Base-by-base conservation (phyloP, 2,329 filamentous ascomycete genomes). In the Beauveria sp. region DNA sequence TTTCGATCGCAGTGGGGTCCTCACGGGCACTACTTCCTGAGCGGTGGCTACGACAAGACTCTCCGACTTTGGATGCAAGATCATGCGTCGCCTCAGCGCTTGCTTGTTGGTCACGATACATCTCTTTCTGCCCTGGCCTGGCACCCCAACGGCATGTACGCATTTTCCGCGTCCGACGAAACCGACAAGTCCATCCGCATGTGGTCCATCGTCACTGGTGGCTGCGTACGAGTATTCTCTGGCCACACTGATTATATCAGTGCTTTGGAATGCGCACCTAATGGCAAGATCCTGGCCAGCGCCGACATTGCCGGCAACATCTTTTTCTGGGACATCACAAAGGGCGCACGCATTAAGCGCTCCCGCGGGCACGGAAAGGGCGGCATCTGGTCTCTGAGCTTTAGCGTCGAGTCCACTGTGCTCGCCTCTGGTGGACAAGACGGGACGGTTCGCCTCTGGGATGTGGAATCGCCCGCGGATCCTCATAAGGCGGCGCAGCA, bases 321-420 rank as follows among this genome's bases (percentile, higher is more conserved):
- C 63, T 86, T 96, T 67, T 84, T 99, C 63, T 99, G 94, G 94
- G 92, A 96, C 69, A 83, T 99, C 20, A 86, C 86, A n/a, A 89
- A 91, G 58, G 94, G 92, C 5, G 85, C 86, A 22, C 84, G 91
- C 24, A 86, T 94, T 70, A 99, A 99, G 80, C 88, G 91, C 50
- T 96, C 96, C 78, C 89, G 92, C 48, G 94, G 94, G 3, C 94
- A 99, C 69, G 92, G 87, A 41, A 94, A 96, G 71, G 92, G 92
- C 41, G 93, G 93, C 10, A 92, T 99, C 66, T 96, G 91, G 86
- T 94, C 90, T 5, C 80, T 99, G 2, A 91, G 90, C 71, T 99
- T 96, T 83, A 94, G 90, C 66, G 91, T 92, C 20, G 94, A 99
- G 73, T 96, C 91, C 1, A 94, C 84, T 1, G 88, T 96, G 1